Base-by-base conservation (phyloP, 2,329 filamentous ascomycete genomes). In the Exophiala spinifera region DNA sequence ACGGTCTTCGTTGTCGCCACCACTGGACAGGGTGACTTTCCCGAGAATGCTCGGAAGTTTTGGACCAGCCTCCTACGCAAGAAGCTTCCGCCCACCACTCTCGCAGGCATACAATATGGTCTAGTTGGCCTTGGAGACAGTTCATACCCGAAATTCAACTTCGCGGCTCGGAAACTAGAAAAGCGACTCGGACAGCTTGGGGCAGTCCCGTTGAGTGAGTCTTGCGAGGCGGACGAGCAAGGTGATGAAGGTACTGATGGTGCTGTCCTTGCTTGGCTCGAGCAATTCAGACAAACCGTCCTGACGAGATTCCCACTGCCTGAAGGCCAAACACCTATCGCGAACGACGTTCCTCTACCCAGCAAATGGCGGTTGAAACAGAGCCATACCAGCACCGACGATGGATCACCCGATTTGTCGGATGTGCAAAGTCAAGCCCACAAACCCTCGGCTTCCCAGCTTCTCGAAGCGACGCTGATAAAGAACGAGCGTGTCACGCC, bases 91-190 rank as follows among this genome's bases (percentile, higher is more conserved):
- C 78, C 84, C 2, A 82, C 80, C 14, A 91, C 86, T 64, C 75
- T 99, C 36, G 68, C 76, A 34, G 78, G 80, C 31, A 74, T 95
- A 58, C 79, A 76, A 1, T 97, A 95, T 71, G 86, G 89, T 2
- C 88, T 86, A 0, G 96, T 97, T 76, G 94, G 94, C 0, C 79
- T 97, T 1, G 94, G 94, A 0, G 94, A 99, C 71, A 96, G 88
- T 66, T 95, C 91, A 1, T 99, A 99, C 77, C 80, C 87, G 52
- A 92, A 95, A 86, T 96, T 90, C 72, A 99, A 99, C 73, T 96
- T 89, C 83, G 91, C 92, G 15, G 88, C 88, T 43, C 83, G 91
- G 46, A 95, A 96, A 72, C 77, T 99, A 43, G 84, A 91, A 65
- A 92, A 91, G 64, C 84, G 94, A 14, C 76, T 99, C 31, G 70